These are phyloP conservation scores for Thozetella sp. DNA, from an alignment of 495 filamentous ascomycete genomes.

Conservation along the genomic window DNA sequence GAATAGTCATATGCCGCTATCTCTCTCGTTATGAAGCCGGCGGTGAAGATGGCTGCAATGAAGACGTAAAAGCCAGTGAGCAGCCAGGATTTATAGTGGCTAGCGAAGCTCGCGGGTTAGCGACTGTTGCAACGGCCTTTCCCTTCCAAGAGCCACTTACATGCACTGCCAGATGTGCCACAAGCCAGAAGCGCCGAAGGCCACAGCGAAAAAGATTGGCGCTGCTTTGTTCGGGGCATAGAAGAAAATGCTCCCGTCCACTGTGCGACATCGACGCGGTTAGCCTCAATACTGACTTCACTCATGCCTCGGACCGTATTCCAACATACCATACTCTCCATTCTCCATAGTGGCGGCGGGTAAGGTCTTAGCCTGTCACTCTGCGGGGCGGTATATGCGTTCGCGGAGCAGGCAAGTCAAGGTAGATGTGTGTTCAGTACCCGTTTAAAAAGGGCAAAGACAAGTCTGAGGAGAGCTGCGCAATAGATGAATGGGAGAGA, in stretches of 20 bases:
- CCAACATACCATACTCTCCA: conserved; percentile 31
- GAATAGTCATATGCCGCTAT: conserved; percentile 60
- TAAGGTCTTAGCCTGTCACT: not conserved
- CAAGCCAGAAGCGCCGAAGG: conserved; percentile 61
- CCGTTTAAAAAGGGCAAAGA: no score
- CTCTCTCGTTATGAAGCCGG: conserved; percentile 60
- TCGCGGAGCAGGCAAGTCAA: no score
- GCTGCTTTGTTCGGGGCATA: conserved; percentile 78
- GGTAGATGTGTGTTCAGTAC: no score
- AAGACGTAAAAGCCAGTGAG: conserved; percentile 37
- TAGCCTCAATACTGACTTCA: not conserved
- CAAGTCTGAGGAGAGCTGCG: no score
- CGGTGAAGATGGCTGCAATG: conserved; percentile 46
- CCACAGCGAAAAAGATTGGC: conserved; percentile 65
- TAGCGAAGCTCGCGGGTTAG: conserved; percentile 51
- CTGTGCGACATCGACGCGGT: conserved; percentile 15
- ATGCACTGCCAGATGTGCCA: conserved; percentile 65
- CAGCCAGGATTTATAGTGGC: conserved; percentile 51
- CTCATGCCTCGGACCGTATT: not conserved
- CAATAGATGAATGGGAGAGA: no score
- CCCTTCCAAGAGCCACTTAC: conserved; percentile 35
- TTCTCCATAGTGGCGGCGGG: conserved; percentile 27
- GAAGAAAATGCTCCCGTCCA: conserved; percentile 61
- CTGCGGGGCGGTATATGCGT: no score
- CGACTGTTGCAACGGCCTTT: conserved; percentile 23